phyloP scores from a whole-genome alignment of 2,329 filamentous ascomycete genomes.

The Aaosphaeria pasadenensis region DNA sequence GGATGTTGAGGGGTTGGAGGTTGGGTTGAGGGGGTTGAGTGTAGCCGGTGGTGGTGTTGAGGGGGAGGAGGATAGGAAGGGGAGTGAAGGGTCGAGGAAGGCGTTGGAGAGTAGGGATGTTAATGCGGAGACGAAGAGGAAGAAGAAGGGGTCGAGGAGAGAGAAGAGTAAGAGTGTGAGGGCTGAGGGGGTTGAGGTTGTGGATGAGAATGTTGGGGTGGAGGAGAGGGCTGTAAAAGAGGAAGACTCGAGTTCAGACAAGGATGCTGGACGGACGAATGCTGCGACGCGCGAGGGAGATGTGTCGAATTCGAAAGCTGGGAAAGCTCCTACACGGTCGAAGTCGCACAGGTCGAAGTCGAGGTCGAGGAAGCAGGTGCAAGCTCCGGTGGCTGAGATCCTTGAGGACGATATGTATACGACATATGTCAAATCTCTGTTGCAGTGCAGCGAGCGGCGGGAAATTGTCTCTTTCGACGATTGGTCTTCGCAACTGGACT shows the following conservation, averaged over 20 bases:
- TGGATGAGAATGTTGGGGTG: not conserved
- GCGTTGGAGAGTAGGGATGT: conserved; percentile 23
- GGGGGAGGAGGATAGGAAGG: no score
- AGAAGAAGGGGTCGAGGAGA: not conserved
- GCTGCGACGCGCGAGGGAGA: not conserved
- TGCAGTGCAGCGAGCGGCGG: conserved; percentile 26
- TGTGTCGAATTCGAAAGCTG: not conserved
- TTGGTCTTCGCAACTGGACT: conserved; percentile 42
- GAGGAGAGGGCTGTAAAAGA: not conserved
- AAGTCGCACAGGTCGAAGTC: no score
- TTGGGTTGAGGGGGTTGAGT: no score
- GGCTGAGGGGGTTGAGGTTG: not conserved
- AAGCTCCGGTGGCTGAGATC: no score
- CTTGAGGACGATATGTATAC: conserved; percentile 15
- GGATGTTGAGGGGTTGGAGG: no score
- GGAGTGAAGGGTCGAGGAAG: not conserved
- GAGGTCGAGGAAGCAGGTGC: no score
- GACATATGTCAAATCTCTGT: conserved; percentile 21
- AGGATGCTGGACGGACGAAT: not conserved
- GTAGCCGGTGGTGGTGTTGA: no score
- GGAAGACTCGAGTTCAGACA: not conserved
- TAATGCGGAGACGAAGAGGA: conserved; percentile 18
- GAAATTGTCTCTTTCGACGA: conserved; percentile 33
- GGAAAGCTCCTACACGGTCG: no score
- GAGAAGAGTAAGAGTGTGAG: not conserved